Evolutionary conservation across 2,329 filamentous ascomycete species (phyloP), one percentile per base, ranked within the genome.

Genomic region (Fusarium sp.): DNA sequence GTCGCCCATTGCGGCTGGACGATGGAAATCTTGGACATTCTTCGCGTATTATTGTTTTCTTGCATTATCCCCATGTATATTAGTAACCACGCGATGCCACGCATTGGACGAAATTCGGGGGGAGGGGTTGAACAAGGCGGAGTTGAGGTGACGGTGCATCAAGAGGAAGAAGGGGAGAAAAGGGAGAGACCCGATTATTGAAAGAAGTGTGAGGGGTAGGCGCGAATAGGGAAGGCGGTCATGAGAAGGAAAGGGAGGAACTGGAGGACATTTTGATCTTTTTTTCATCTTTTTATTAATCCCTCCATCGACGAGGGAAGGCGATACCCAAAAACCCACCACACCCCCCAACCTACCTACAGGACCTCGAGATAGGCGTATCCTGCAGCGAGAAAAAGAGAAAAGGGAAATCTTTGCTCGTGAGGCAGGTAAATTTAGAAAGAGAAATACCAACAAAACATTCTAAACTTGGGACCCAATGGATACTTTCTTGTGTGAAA

Each of bases 291-390:
- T 46, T 44, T 44, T 20, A 23, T 42, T 68, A 66, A 64, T 64
- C 64, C 68, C 72, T 73, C 68, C 25, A 63, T 25, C 55, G 61
- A 65, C 54, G 69, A 72, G 71, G 73, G 71, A 65, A 73, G 73
- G 68, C 73, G 73, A 74, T 74, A 74, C 73, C 73, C 69, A 71
- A 71, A 65, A 71, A 61, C 42, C 42, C 34, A 29, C 23, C 6
- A 25, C 23, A 4, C 23, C 1, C 23, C 23, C 23, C 23, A 25
- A 25, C 23, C 23, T 25, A 62, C 38, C 25, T 42, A 38, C 38
- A 60, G 46, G 46, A 42, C 56, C 40, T 61, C 42, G 42, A 33
- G 31, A 59, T 44, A 66, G 55, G 64, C 57, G 46, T 59, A 60
- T 60, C 58, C 60, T 68, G 65, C 56, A 53, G 46, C 56, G 57